Conservation (phyloP, 169 alveolate species). For the Plasmodium gonderi region DNA sequence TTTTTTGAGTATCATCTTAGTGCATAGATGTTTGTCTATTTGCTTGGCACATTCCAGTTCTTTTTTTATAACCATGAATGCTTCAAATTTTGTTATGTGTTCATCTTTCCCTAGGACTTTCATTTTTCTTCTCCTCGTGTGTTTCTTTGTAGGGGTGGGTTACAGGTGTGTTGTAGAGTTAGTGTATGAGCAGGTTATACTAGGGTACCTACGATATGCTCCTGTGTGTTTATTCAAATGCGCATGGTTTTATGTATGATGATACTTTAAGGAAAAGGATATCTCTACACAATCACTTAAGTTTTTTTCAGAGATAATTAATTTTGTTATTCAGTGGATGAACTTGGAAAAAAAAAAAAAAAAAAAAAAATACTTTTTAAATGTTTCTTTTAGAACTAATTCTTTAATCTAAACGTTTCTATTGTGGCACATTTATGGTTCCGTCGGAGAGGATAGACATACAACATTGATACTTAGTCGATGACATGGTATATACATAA, state of each 20-base stretch:
- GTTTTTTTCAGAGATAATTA: neutral
- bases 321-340: neutral
- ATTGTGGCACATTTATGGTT: neutral
- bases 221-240: neutral
- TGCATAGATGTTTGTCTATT: constrained; percentile 55
- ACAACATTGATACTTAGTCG: neutral
- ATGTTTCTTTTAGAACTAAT: neutral
- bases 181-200: neutral
- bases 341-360: neutral
- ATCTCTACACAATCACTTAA: neutral
- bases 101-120: constrained; percentile 68
- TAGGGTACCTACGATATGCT: neutral
- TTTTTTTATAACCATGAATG: constrained; percentile 57
- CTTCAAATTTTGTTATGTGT: constrained; percentile 62
- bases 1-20: constrained; percentile 6
- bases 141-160: too few species aligned
- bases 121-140: too few species aligned
- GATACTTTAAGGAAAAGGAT: neutral
- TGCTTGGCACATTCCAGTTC: constrained; percentile 56
- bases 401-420: neutral
- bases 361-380: neutral
- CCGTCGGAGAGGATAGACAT: neutral
- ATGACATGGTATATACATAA: neutral
- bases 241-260: neutral
- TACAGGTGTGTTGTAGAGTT: neutral